Base-by-base conservation (phyloP, 2,329 filamentous ascomycete species). In the Tolypocladium cylindrosporum region DNA sequence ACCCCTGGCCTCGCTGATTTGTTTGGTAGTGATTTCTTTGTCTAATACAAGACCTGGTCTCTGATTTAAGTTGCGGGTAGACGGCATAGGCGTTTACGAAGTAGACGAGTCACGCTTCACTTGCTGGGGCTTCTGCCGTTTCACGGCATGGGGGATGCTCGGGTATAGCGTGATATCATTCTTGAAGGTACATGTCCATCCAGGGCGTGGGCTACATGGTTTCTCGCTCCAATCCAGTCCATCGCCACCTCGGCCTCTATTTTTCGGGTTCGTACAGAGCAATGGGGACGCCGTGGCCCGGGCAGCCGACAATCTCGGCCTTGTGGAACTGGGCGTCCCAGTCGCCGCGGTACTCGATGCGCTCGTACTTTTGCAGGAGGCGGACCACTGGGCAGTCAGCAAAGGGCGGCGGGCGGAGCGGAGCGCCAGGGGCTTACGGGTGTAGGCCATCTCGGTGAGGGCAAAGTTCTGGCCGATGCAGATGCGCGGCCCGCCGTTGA, bases 381-480 rank as follows among this genome's bases (percentile, higher is more conserved):
- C 72, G 69, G 1, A 77, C 74, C 66, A 78, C 75, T 77, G 34
- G 10, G 14, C 8, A 9, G 42, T 54, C 36, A 21, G 24, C n/a
- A 31, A 2, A n/a, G 4, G 27, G 27, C 27, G 27, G 4, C 27
- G 27, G 27, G 27, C 31, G 31, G 9, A 9, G 2, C 2, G 8
- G 36, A 37, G 36, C 2, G 11, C 4, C 5, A 11, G 27, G 14
- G 14, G 55, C 64, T 60, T 45, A 66, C 65, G 54, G 8, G 56
- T 59, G 55, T 62, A 64, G 11, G 63, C 64, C 76, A 89, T 89
- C 76, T 92, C 88, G 0, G 88, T 90, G 53, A 92, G 73, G 16
- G 89, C 90, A 69, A 91, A 93, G 71, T 93, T 88, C 77, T 93
- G 88, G 1, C 88, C 88, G 59, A 91, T 83, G 71, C 88, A 90